Evolutionary conservation across 768 basidiomycete genomes (phyloP), one percentile per base, ranked within the genome.

Genomic region (Tricholoma bakamatsutake): DNA sequence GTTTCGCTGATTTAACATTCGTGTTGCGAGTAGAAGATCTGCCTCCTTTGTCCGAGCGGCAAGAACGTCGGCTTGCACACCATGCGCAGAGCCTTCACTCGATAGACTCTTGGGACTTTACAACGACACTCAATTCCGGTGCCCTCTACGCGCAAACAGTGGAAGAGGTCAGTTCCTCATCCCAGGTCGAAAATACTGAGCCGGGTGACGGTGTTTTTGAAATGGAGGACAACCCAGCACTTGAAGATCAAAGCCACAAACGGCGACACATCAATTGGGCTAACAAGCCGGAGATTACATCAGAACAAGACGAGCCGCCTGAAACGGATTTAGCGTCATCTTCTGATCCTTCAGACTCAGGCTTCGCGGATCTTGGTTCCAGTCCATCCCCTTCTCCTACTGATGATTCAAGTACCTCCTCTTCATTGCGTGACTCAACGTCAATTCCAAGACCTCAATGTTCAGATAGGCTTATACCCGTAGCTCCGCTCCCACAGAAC

Each of bases 81-180:
- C 69, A 67, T 43, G 53, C 71, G 31, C 58, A 64, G 40, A 70
- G 69, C 4, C 65, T 74, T 43, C 73, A 73, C 45, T 85, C 88
- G 9, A 70, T 85, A 53, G 90, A 88, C 53, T 90, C 90, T 3
- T 93, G 90, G 90, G 89, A 93, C 65, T 93, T 93, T 67, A 66
- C 77, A 21, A 73, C 80, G 0, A 80, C 78, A 9, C 56, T 77
- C 10, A 66, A 73, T 56, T 76, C 78, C 5, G 73, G 70, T 10
- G 66, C 61, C 67, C 64, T 10, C 17, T 62, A 67, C 47, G 61
- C 69, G 30, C 65, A 60, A 21, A 59, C 59, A 33, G 42, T 61
- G 4, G 59, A 63, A 4, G 68, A 68, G 45, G 67, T 66, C 5
- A 13, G 46, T 30, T 30, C 27, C 6, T 6, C 15, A 30, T 30